Evolutionary conservation across 345 rosid genomes (phyloP), one percentile per base, ranked within the genome.

Genomic region (Rhodomyrtus tomentosa): DNA sequence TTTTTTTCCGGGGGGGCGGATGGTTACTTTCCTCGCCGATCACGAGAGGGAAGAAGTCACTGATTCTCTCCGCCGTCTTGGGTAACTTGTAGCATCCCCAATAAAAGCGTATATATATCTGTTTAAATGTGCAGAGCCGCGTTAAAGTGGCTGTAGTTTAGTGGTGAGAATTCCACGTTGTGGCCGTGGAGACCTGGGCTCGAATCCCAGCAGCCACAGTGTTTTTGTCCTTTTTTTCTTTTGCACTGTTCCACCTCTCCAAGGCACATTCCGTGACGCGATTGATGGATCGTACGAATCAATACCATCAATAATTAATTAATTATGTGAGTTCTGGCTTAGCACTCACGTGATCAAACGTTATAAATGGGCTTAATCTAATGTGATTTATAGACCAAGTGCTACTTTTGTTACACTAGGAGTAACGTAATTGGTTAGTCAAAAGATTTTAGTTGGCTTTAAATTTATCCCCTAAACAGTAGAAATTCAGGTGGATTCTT

Each of bases 171-270:
- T 92, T 90, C 88, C 91, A 92, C 91, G 93, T 93, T 93, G 95
- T 95, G 95, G 95, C 95, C 94, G 93, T 96, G 91, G 93, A 92
- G 98, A 93, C 93, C 93, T 93, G 91, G 95, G 95, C 95, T 94
- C 92, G 95, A 95, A 92, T 94, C 96, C 95, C 92, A 95, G 92
- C 94, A 94, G 95, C 96, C 95, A 92, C 94, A 93, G 0, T 21
- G 0, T 27, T n/a, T 12, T 10, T 12, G 1, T 1, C 11, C 3
- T 48, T 48, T 2, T 40, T 3, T 3, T 5, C 4, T 1, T 40
- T 40, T 42, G 45, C n/a, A 42, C 45, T 42, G 7, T 42, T 42
- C 45, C 45, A 9, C 18, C 11, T 29, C 5, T 29, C 32, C 10
- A 1, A 7, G 0, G 11, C 29, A 18, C 5, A 29, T 36, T 20